A percentile compares a stretch with the other conserved stretches of the same genome.
These are phyloP conservation scores for Westerdykella ornata DNA, from an alignment of 2,329 filamentous ascomycete genomes.

Conservation along the genomic window DNA sequence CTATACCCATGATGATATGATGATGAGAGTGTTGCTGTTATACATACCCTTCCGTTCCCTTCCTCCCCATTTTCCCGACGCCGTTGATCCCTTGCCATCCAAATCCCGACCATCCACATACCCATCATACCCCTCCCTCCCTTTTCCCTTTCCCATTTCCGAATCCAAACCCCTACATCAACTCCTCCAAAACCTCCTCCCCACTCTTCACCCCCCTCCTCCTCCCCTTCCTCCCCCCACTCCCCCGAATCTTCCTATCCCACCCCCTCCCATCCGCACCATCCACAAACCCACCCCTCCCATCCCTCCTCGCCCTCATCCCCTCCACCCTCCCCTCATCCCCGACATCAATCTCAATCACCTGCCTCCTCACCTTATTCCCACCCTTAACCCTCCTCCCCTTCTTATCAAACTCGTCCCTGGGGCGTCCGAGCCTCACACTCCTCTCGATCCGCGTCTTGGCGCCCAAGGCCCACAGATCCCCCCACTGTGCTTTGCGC, in stretches of 20 bases:
- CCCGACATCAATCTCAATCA: slow-evolving; percentile 24
- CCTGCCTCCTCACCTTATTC: slow-evolving; percentile 28
- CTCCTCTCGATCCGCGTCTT: slow-evolving; percentile 67
- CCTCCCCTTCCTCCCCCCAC: slow-evolving; percentile 36
- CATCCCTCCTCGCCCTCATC: slow-evolving; percentile 25
- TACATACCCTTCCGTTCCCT: neutral
- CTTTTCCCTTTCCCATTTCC: neutral
- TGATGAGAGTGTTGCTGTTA: too few species aligned
- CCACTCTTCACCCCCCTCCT: slow-evolving; percentile 27
- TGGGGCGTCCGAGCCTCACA: slow-evolving; percentile 52
- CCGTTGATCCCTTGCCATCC: too few species aligned
- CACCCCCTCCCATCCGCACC: slow-evolving; percentile 4
- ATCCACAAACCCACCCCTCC: too few species aligned
- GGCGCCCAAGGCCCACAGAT: slow-evolving; percentile 89
- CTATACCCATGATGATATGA: too few species aligned
- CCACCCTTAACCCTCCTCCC: slow-evolving; percentile 29
- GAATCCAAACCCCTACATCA: slow-evolving; percentile 2
- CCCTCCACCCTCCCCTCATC: slow-evolving; percentile 18
- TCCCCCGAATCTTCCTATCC: slow-evolving; percentile 35
- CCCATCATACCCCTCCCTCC: neutral
- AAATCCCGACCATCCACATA: neutral
- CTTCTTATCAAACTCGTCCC: slow-evolving; percentile 38
- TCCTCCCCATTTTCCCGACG: neutral
- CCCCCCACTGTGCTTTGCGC: slow-evolving; percentile 83
- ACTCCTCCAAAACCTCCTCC: slow-evolving; percentile 12